A percentile compares a stretch with the other conserved stretches of the same genome.
These are phyloP conservation scores for Coemansia sp. DNA, from an alignment of 192 early-diverging fungal species.

Conservation along the genomic window DNA sequence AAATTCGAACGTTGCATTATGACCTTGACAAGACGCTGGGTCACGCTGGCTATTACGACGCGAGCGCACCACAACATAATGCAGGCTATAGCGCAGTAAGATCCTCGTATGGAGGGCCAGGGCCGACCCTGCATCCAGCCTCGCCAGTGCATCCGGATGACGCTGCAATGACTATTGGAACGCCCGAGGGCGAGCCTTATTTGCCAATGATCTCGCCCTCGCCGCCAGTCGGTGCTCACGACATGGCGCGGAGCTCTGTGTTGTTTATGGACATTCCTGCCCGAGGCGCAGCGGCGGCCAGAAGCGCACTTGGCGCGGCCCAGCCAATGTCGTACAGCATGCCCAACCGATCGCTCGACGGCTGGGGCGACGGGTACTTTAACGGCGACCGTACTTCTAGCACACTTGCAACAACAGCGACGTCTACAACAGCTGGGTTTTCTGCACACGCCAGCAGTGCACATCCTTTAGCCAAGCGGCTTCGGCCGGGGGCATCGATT, in stretches of 20 bases:
- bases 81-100: neutral
- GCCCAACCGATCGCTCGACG: constrained; percentile 23
- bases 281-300: constrained; percentile 1
- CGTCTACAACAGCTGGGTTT: neutral
- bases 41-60: constrained; percentile 6
- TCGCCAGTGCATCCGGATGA: neutral
- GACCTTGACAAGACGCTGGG: constrained; percentile 26
- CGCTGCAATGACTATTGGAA: constrained; percentile 14
- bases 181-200: constrained; percentile 32
- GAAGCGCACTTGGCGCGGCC: neutral
- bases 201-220: constrained; percentile 50
- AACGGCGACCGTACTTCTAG: neutral
- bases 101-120: neutral
- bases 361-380: constrained; percentile 22
- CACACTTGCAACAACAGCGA: neutral
- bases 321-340: constrained; percentile 37
- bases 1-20: constrained; percentile 32
- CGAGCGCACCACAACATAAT: neutral
- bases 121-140: neutral
- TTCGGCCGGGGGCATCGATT: neutral
- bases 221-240: constrained; percentile 20
- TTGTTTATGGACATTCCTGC: constrained; percentile 27
- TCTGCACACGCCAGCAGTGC: neutral
- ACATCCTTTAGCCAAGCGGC: neutral
- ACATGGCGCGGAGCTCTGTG: constrained; percentile 14